Evolutionary conservation across 1,284 basidiomycete genomes (phyloP), one percentile per base, ranked within the genome.

Genomic region (Ceratobasidium sp.): DNA sequence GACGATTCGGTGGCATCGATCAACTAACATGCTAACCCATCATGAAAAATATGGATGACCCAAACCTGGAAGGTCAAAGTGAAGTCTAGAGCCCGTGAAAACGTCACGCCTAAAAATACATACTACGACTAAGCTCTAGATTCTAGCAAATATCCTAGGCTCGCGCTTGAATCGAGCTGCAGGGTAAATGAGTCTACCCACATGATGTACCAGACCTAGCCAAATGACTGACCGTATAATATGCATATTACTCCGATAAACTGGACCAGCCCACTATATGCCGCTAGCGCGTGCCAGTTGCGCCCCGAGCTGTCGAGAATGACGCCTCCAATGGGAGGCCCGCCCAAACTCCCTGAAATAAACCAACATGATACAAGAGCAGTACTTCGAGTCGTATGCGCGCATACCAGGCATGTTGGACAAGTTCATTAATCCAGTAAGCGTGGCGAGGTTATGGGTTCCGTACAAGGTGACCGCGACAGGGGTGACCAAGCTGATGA

Each of bases 401-500:
- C 11, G 64, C 74, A 49, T 65, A 72, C 79, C 77, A 19, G 78
- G 77, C 59, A 76, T 74, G 31, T 74, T 76, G 22, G 77, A 76
- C 24, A 79, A 14, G 64, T 78, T 78, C 9, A 77, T 62, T 9
- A 78, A 54, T 2, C 79, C 78, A 14, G 76, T 74, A 2, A 78
- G 61, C 0, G 77, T 75, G 2, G 78, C 78, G 41, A 79, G 75
- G 34, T 77, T 78, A 7, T 76, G 75, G 0, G 74, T 75, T 11
- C 78, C 77, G 59, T 77, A 79, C 34, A 79, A 51, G 27, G 77
- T 76, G 4, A 69, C 78, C 0, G 76, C 76, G 19, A 79, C 77
- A 41, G 77, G 76, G 14, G 77, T 76, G 14, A 78, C 75, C 58
- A 79, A 61, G 58, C 77, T 79, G 14, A 79, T 56, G n/a, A 78